Percentiles rank a stretch among this genome's conserved stretches.
phyloP scores from a whole-genome alignment of 495 filamentous ascomycete species.

The Aspergillus sparsus region DNA sequence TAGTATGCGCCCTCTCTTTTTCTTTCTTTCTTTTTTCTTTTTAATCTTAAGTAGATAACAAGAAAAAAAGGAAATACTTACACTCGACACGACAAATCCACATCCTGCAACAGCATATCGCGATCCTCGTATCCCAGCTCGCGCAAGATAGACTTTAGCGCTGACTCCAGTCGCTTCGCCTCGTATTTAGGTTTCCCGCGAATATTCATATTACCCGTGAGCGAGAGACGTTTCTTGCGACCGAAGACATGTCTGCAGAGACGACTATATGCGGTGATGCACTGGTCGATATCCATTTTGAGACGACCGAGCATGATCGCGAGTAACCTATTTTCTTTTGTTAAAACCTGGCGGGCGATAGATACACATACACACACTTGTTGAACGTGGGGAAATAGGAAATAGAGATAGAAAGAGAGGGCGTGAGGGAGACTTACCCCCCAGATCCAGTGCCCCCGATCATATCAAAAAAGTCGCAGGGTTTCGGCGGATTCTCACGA shows the following conservation, averaged over 20 bases:
- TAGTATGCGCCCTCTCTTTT: background rate
- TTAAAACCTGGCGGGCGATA: constrained; percentile 1
- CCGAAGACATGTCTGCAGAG: constrained; percentile 41
- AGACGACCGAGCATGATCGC: constrained; percentile 46
- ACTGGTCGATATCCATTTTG: constrained; percentile 49
- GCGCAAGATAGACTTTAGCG: constrained; percentile 43
- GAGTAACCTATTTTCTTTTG: constrained; percentile 28
- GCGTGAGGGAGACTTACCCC: constrained; percentile 30
- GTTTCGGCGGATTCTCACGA: constrained; percentile 44
- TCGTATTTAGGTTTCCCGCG: constrained; percentile 42
- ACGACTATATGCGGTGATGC: constrained; percentile 44
- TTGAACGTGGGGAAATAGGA: background rate
- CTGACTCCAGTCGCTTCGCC: constrained; percentile 38
- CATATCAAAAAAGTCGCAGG: constrained; percentile 51
- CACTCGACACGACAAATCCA: constrained; percentile 39
- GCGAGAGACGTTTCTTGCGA: constrained; percentile 34
- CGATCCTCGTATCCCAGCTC: constrained; percentile 33
- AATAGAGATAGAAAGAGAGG: too few relatives aligned
- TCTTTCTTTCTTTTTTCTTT: background rate
- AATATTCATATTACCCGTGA: constrained; percentile 28
- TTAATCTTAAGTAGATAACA: background rate
- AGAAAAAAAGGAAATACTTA: constrained; percentile 22
- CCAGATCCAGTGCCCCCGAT: constrained; percentile 46
- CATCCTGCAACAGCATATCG: constrained; percentile 43
- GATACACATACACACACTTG: too few relatives aligned